Percentiles rank a stretch among this genome's conserved stretches.
These are phyloP conservation scores for Colletotrichum lentis DNA, from an alignment of 2,329 filamentous ascomycete species.

Conservation along the genomic window DNA sequence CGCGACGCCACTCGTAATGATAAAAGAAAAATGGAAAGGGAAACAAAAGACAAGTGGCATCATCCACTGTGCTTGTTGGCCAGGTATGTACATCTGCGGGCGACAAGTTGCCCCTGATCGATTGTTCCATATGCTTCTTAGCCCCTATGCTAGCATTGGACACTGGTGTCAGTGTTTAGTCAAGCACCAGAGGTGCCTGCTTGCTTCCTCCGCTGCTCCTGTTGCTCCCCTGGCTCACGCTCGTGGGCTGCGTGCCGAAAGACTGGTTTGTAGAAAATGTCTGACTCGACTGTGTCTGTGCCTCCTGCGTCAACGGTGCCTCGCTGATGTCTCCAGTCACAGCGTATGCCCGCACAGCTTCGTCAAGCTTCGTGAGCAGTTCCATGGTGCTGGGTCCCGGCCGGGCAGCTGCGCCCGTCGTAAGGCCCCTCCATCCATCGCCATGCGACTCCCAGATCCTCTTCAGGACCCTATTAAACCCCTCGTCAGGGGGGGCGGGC, in stretches of 20 bases:
- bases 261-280: slow-evolving; percentile 33
- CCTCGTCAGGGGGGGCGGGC: slow-evolving; percentile 43
- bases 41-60: slow-evolving; percentile 7
- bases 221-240: slow-evolving; percentile 29
- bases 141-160: not conserved
- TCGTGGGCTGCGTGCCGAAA: slow-evolving; percentile 35
- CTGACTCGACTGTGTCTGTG: slow-evolving; percentile 35
- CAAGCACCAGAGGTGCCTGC: slow-evolving; percentile 34
- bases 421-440: slow-evolving; percentile 58
- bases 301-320: slow-evolving; percentile 26
- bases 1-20: not conserved
- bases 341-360: slow-evolving; percentile 51
- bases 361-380: slow-evolving; percentile 59
- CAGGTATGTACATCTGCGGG: not conserved
- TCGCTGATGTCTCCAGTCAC: slow-evolving; percentile 40
- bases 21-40: not conserved
- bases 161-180: slow-evolving; percentile 13
- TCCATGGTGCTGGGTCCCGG: slow-evolving; percentile 53
- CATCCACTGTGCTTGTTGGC: not conserved
- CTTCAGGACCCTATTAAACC: slow-evolving; percentile 52
- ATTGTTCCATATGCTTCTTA: not conserved
- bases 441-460: slow-evolving; percentile 57
- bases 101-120: not conserved
- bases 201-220: slow-evolving; percentile 31
- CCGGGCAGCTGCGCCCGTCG: slow-evolving; percentile 56